phyloP scores from a whole-genome alignment of 2,329 filamentous ascomycete genomes.

The Aspergillus awamori region DNA sequence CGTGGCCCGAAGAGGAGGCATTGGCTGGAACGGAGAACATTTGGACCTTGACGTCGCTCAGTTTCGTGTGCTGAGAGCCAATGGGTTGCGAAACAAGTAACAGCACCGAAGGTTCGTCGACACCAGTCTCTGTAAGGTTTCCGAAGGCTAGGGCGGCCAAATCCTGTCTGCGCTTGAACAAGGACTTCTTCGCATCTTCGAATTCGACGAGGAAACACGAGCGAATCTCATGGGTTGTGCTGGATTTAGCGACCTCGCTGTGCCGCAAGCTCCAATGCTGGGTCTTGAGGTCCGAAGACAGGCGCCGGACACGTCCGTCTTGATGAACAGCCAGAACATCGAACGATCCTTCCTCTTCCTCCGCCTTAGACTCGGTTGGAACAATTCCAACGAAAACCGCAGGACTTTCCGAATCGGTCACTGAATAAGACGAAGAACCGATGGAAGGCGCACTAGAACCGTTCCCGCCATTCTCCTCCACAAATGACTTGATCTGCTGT shows the following conservation, averaged over 20 bases:
- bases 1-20: slow-evolving; percentile 23
- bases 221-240: slow-evolving; percentile 34
- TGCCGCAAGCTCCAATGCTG: slow-evolving; percentile 45
- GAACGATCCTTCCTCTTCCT: slow-evolving; percentile 35
- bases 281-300: slow-evolving; percentile 44
- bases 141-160: slow-evolving; percentile 41
- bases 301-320: slow-evolving; percentile 46
- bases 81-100: slow-evolving; percentile 45
- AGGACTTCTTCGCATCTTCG: slow-evolving; percentile 44
- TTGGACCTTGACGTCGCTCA: slow-evolving; percentile 42
- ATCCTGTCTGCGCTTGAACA: slow-evolving; percentile 46
- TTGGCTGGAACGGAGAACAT: slow-evolving; percentile 43
- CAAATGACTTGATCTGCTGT: slow-evolving; percentile 57
- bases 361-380: slow-evolving; percentile 30
- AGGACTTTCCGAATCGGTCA: slow-evolving; percentile 42
- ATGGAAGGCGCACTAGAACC: slow-evolving; percentile 39
- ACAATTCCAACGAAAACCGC: slow-evolving; percentile 44
- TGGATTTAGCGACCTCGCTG: slow-evolving; percentile 35
- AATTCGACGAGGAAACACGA: slow-evolving; percentile 44
- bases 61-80: slow-evolving; percentile 29
- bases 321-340: slow-evolving; percentile 48
- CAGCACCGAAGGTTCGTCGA: slow-evolving; percentile 40
- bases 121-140: slow-evolving; percentile 30
- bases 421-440: slow-evolving; percentile 42
- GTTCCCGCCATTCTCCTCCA: slow-evolving; percentile 49